Evolutionary conservation across 2,329 filamentous ascomycete genomes (phyloP).

Genomic region (Aspergillus fructus): DNA sequence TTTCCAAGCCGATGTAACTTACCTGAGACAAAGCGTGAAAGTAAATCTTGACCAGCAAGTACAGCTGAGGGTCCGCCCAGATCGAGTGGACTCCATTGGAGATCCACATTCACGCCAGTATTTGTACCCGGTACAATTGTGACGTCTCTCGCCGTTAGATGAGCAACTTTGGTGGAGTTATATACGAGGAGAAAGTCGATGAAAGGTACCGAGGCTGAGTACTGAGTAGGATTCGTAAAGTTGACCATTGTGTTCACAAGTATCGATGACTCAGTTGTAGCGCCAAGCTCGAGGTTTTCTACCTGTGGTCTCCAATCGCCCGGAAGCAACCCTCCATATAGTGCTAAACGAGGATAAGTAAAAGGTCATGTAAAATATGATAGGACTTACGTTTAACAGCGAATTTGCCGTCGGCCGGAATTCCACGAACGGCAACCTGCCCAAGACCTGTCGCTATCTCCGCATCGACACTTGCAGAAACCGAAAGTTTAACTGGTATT

Average conservation of each 20-base stretch:
- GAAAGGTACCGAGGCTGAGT: slow-evolving; percentile 79
- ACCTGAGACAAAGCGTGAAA: slow-evolving; percentile 85
- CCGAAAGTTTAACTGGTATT: slow-evolving; percentile 66
- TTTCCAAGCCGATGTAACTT: slow-evolving; percentile 12
- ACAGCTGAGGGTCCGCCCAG: slow-evolving; percentile 62
- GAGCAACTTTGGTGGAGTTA: slow-evolving; percentile 73
- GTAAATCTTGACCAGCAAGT: slow-evolving; percentile 65
- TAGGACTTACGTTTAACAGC: slow-evolving; percentile 85
- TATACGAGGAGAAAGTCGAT: slow-evolving; percentile 72
- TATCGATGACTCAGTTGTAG: slow-evolving; percentile 70
- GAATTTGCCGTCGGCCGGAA: slow-evolving; percentile 80
- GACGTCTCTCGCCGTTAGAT: slow-evolving; percentile 67
- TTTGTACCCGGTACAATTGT: slow-evolving; percentile 69
- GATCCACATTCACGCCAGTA: slow-evolving; percentile 64
- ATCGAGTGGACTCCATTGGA: slow-evolving; percentile 70
- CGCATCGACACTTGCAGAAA: slow-evolving; percentile 80
- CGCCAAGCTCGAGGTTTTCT: slow-evolving; percentile 68
- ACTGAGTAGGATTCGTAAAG: slow-evolving; percentile 85
- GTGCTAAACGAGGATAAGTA: slow-evolving; percentile 49
- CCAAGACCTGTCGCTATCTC: slow-evolving; percentile 80
- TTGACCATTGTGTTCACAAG: slow-evolving; percentile 72
- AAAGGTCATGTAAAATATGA: slow-evolving; percentile 26
- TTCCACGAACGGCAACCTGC: slow-evolving; percentile 73
- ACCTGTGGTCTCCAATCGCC: slow-evolving; percentile 62
- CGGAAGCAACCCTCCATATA: slow-evolving; percentile 52